Evolutionary conservation across 495 filamentous ascomycete genomes (phyloP).

Genomic region (Pseudomonodictys pantanalensis): DNA sequence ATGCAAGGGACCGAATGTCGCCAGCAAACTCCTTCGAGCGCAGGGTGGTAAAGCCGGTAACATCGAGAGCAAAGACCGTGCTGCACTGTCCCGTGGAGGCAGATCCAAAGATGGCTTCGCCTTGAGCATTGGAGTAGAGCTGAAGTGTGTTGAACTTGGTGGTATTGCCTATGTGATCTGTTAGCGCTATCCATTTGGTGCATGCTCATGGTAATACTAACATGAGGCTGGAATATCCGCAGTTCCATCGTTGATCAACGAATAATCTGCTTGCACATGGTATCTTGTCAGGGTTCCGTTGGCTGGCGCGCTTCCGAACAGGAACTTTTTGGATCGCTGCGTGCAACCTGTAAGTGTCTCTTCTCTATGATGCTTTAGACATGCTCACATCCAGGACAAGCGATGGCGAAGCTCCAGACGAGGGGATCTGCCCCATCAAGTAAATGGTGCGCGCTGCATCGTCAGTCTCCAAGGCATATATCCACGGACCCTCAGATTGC

Average conservation of each 20-base stretch:
- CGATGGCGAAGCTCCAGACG: slow-evolving; percentile 11
- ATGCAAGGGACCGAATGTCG: slow-evolving; percentile 7
- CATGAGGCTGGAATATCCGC: slow-evolving; percentile 4
- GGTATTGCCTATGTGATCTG: not conserved
- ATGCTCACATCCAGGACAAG: not conserved
- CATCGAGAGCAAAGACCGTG: not conserved
- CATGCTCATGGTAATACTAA: no score
- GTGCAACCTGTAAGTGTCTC: not conserved
- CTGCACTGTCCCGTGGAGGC: slow-evolving; percentile 11
- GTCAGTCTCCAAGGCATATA: slow-evolving; percentile 1
- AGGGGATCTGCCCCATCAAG: not conserved
- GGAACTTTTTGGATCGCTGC: not conserved
- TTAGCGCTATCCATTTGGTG: not conserved
- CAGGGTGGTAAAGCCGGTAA: not conserved
- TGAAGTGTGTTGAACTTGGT: not conserved
- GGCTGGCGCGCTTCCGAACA: slow-evolving; percentile 1
- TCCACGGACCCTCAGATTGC: not conserved
- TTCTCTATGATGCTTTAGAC: not conserved
- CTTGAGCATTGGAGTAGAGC: not conserved
- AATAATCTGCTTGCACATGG: not conserved
- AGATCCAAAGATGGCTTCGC: not conserved
- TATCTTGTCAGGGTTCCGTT: slow-evolving; percentile 5
- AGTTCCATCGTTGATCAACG: slow-evolving; percentile 1
- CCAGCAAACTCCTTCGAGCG: not conserved
- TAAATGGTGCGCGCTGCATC: not conserved